Percentiles rank a stretch among this genome's conserved stretches.
Evolutionary conservation across 495 filamentous ascomycete genomes (phyloP).

Genomic region (Tuber melanosporum): DNA sequence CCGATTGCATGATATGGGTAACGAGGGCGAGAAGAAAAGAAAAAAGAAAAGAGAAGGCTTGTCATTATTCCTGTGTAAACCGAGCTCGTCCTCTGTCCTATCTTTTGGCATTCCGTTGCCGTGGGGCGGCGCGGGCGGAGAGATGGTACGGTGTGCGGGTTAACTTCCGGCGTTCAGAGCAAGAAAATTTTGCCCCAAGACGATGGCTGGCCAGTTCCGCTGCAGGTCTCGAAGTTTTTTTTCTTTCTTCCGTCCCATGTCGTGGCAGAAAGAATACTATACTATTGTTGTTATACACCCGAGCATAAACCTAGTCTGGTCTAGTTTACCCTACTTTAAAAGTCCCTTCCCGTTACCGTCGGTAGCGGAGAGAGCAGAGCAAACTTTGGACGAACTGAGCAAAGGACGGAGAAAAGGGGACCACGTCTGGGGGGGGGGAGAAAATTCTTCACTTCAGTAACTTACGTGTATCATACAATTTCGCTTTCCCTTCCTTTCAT

Average conservation of each 20-base stretch:
- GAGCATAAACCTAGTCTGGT: neutral
- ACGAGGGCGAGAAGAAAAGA: neutral
- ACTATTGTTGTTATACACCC: neutral
- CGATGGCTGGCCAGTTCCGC: neutral
- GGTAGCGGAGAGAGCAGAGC: neutral
- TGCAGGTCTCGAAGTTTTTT: neutral
- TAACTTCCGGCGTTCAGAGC: neutral
- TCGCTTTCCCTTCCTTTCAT: neutral
- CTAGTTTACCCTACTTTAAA: neutral
- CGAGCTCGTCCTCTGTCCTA: neutral
- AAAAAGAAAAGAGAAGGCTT: neutral
- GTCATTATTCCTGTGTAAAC: neutral
- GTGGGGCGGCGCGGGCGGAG: neutral
- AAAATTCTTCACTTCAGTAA: neutral
- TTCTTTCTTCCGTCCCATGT: neutral
- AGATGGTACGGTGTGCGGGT: neutral
- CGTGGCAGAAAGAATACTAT: neutral
- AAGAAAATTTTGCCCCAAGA: neutral
- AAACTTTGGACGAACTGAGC: neutral
- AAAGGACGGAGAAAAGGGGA: neutral
- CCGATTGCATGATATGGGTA: constrained; percentile 18
- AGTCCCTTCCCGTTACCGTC: neutral
- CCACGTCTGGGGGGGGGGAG: neutral
- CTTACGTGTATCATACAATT: neutral
- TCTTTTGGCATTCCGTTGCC: neutral